A percentile compares a stretch with the other conserved stretches of the same genome.
phyloP scores from a whole-genome alignment of 1,284 basidiomycete genomes.

The Taiwanofungus camphoratus region DNA sequence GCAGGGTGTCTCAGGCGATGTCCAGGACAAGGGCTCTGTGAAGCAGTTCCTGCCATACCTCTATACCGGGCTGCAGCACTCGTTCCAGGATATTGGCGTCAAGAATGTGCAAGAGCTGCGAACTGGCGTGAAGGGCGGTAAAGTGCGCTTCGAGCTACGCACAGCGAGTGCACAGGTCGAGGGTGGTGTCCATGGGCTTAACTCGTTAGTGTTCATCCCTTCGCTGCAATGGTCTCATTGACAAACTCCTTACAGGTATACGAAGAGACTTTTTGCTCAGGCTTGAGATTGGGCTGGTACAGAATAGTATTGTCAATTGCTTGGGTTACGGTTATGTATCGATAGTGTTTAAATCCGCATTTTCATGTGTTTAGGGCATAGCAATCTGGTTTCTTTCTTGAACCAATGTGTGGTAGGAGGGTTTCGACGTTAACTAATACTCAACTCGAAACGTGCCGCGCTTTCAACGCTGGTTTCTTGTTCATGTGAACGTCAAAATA shows the following conservation, averaged over 20 bases:
- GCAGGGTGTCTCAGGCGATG: conserved; percentile 94
- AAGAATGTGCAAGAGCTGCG: conserved; percentile 60
- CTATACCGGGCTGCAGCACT: conserved; percentile 91
- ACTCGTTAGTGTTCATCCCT: conserved; percentile 48
- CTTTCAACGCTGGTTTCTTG: too few relatives aligned
- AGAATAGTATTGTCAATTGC: not conserved
- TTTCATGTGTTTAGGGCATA: not conserved
- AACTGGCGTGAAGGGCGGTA: conserved; percentile 56
- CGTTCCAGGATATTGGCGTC: conserved; percentile 91
- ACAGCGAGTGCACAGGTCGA: conserved; percentile 96
- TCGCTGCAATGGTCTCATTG: not conserved
- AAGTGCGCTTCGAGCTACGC: conserved; percentile 88
- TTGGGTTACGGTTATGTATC: conserved; percentile 4
- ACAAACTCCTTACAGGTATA: conserved; percentile 16
- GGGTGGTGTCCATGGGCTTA: conserved; percentile 91
- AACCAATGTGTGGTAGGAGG: not conserved
- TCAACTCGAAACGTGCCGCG: too few relatives aligned
- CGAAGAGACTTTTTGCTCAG: conserved; percentile 24
- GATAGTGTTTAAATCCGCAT: conserved; percentile 4
- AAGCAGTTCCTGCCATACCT: conserved; percentile 92
- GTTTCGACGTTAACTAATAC: too few relatives aligned
- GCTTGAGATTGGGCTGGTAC: conserved; percentile 3
- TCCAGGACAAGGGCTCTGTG: conserved; percentile 95
- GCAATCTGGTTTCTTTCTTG: not conserved
- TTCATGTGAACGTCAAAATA: too few relatives aligned